Percentiles rank a stretch among this genome's conserved stretches.
Evolutionary conservation across 108 stramenopile genomes (phyloP).

Genomic region (Phaeodactylum tricornutum): DNA sequence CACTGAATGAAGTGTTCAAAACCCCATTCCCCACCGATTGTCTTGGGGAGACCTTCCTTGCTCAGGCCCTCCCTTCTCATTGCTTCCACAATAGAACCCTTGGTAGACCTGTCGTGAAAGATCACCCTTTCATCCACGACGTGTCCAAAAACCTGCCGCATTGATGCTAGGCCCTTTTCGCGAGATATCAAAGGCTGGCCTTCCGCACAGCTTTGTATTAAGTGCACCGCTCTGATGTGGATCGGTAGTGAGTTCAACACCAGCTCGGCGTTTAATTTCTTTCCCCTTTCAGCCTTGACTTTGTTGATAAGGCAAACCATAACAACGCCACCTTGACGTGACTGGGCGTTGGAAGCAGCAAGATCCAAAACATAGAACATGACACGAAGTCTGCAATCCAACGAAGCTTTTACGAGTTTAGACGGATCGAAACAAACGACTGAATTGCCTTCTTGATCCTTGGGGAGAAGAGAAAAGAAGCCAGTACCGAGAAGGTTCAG

Average conservation of each 20-base stretch:
- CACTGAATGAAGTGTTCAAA: constrained; percentile 9
- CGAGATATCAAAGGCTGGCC: neutral
- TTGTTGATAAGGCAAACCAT: neutral
- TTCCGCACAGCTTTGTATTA: neutral
- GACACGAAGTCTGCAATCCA: neutral
- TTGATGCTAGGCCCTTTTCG: neutral
- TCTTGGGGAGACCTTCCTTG: constrained; percentile 2
- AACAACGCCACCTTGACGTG: neutral
- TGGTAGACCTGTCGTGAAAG: neutral
- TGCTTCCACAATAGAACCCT: neutral
- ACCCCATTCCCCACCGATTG: neutral
- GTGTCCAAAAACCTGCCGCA: neutral
- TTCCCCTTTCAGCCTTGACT: constrained; percentile 1
- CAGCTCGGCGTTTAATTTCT: neutral
- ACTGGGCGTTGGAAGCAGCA: neutral
- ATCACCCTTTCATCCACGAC: neutral
- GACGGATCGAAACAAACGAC: neutral
- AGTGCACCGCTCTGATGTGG: neutral
- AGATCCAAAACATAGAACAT: constrained; percentile 6
- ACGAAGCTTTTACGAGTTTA: neutral
- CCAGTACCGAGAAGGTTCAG: constrained; percentile 1
- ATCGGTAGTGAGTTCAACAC: constrained; percentile 1
- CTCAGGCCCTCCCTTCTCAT: neutral
- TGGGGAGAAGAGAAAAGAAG: constrained; percentile 3
- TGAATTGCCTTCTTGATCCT: neutral